phyloP scores from a whole-genome alignment of 805 yeast species.

The Cyberlindnera maclurae region DNA sequence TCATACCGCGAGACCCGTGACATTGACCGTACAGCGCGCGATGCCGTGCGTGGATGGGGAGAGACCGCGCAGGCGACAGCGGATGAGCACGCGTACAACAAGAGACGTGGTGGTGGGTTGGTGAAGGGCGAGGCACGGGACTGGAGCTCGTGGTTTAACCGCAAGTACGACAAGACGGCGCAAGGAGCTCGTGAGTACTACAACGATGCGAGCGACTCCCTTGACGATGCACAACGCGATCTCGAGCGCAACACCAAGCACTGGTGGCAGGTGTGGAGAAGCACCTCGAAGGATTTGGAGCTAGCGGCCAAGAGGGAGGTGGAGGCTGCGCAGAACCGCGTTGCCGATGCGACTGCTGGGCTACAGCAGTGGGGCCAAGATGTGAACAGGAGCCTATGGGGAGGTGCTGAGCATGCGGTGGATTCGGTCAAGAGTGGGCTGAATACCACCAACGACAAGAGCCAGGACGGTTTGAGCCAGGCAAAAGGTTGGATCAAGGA shows the following conservation, averaged over 20 bases:
- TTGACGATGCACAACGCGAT: constrained; percentile 29
- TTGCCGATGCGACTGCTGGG: constrained; percentile 12
- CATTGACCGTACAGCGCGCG: constrained; percentile 27
- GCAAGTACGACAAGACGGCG: constrained; percentile 17
- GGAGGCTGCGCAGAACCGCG: constrained; percentile 21
- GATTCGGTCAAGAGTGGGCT: constrained; percentile 22
- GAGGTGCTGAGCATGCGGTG: constrained; percentile 25
- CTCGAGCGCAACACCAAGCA: constrained; percentile 26
- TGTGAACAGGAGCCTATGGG: constrained; percentile 25
- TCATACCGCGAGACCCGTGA: constrained; percentile 15
- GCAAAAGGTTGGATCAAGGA: constrained; percentile 21
- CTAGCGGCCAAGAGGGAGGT: constrained; percentile 25
- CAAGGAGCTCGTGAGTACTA: constrained; percentile 23
- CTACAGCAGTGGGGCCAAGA: constrained; percentile 24
- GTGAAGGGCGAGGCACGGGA: constrained; percentile 8
- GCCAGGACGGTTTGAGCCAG: constrained; percentile 17
- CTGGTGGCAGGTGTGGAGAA: constrained; percentile 36
- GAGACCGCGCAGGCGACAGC: constrained; percentile 37
- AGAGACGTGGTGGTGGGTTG: constrained; percentile 4
- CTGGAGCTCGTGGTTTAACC: constrained; percentile 21
- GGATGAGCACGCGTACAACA: constrained; percentile 30
- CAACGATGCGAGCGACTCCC: constrained; percentile 26
- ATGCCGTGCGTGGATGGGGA: constrained; percentile 40
- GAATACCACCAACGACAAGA: constrained; percentile 16
- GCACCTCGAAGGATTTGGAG: constrained; percentile 28